Evolutionary conservation across 2,329 filamentous ascomycete species (phyloP), one percentile per base, ranked within the genome.

Genomic region (Exserohilum rostratum): DNA sequence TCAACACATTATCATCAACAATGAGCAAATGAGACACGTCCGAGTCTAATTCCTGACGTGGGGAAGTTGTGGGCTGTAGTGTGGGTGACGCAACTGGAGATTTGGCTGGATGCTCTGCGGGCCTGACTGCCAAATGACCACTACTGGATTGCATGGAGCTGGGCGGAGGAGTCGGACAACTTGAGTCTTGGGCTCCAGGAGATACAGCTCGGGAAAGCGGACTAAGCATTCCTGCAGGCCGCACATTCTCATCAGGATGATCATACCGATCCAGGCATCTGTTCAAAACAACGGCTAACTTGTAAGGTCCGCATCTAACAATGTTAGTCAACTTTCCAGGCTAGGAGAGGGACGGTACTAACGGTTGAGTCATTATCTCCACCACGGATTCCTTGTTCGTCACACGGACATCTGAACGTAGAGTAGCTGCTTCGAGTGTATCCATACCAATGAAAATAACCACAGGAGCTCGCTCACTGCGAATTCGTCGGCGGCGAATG

Each of bases 1-100:
- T 78, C 33, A 78, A 65, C 0, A 55, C 13, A 31, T 78, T 78
- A 42, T 78, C 76, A 42, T 78, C 76, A 0, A 74, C 71, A 1
- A 78, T 68, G 0, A 78, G 66, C 0, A 75, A 59, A 5, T 64
- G 55, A 3, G 59, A 55, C 3, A 37, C 27, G 13, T 22, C 20
- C 18, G 37, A n/a, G 5, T 44, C 50, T 5, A 51, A 31, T 43
- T 51, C 38, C 3, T 20, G 33, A 13, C 18, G 18, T n/a, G 42
- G 29, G 0, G 37, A n/a, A 3, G 33, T 13, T 5, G 15, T 25
- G 3, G 10, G 10, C 12, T 50, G 46, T 20, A 17, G 25, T n/a
- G 6, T 13, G 5, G 25, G 34, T 2, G 46, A 43, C 2, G 40
- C 38, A 35, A 11, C 17, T 5, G 29, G 30, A 17, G 40, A 39